Evolutionary conservation across 2,329 filamentous ascomycete species (phyloP), one percentile per base, ranked within the genome.

Genomic region (Ploettnerulaceae sp.): DNA sequence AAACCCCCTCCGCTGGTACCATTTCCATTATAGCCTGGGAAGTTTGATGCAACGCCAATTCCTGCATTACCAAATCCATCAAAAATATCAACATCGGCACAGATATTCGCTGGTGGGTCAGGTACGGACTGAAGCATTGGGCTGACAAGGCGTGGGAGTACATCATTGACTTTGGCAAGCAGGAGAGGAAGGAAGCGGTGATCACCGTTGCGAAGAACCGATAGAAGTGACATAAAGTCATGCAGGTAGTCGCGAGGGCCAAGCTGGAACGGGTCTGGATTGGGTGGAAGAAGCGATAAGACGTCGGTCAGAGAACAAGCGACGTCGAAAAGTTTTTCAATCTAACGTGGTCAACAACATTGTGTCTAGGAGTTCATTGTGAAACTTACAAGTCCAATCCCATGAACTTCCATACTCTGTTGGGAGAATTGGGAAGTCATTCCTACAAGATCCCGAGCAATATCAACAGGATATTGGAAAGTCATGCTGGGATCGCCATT

Each of bases 261-360:
- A 28, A 77, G 65, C 17, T 75, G 72, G 61, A 87, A 89, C 1
- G 78, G 76, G 29, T 78, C 74, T 2, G 77, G 71, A 3, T 78
- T 74, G 0, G 77, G 68, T 1, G 79, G 77, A 39, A 82, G 78
- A 40, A 82, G 72, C 7, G 82, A 75, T 45, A 95, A 79, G 17
- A 87, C 81, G 53, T 91, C 85, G 6, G 77, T 83, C 51, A 93
- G 71, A 12, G 82, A 81, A 63, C 77, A 84, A 9, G 86, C 81
- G 26, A 90, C 77, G 55, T 90, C 84, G 57, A 93, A 78, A 9
- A 95, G 69, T 62, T 91, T 91, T 61, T 90, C 86, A 50, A 93
- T 80, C 78, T 65, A 36, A n/a, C 7, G 7, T 34, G 4, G 45
- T 53, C 48, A 61, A 48, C 12, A 15, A 6, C 12, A 42, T 7